phyloP scores from a whole-genome alignment of 176 grass and related monocot species.

The Ensete ventricosum region DNA sequence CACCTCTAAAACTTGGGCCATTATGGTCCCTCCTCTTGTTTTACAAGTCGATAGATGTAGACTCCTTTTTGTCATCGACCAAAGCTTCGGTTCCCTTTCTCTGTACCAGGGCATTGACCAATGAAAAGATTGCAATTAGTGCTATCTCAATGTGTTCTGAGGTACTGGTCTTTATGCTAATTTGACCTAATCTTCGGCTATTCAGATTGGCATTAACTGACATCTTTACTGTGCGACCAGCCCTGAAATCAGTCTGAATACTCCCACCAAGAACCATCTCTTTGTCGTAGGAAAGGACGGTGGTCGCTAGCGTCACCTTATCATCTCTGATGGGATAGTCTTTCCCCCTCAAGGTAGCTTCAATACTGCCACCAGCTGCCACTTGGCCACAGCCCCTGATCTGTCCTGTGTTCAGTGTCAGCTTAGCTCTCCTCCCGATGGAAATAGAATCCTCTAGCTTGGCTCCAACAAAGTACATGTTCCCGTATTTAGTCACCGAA shows the following conservation, averaged over 20 bases:
- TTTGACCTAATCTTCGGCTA: constrained; percentile 59
- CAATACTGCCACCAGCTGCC: constrained; percentile 54
- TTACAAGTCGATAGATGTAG: not conserved
- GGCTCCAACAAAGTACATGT: constrained; percentile 50
- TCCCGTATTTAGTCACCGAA: constrained; percentile 69
- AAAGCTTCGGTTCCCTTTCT: constrained; percentile 34
- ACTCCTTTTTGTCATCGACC: not conserved
- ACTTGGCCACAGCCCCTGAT: constrained; percentile 60
- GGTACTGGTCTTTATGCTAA: constrained; percentile 52
- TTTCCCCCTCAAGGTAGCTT: constrained; percentile 56
- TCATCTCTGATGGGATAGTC: constrained; percentile 83
- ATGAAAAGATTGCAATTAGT: constrained; percentile 43
- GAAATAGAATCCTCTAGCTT: constrained; percentile 66
- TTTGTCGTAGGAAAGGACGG: constrained; percentile 47
- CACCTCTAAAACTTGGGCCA: not conserved
- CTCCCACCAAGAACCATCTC: constrained; percentile 49
- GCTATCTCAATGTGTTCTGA: constrained; percentile 64
- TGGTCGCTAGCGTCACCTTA: constrained; percentile 31
- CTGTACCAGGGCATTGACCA: constrained; percentile 55
- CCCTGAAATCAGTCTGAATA: constrained; percentile 64
- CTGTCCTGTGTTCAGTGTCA: constrained; percentile 40
- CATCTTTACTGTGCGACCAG: constrained; percentile 48
- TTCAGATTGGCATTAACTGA: constrained; percentile 63
- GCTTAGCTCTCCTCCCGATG: constrained; percentile 32
- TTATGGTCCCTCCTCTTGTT: not conserved